These are phyloP conservation scores for Pseudogymnoascus sp. DNA, from an alignment of 2,329 filamentous ascomycete genomes.

Conservation along the genomic window DNA sequence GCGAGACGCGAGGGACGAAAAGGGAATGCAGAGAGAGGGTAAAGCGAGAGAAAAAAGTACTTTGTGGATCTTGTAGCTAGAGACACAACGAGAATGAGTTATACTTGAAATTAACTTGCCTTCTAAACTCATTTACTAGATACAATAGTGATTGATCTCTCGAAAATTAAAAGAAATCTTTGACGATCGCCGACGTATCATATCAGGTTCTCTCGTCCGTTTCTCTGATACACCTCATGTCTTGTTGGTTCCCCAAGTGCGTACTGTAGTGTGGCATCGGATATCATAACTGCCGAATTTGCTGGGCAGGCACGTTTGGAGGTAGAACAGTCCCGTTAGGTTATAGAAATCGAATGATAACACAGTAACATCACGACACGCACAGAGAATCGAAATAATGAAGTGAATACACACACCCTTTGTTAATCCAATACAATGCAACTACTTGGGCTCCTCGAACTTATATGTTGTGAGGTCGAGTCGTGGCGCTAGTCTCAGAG, in stretches of 20 bases:
- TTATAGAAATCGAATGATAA: not conserved
- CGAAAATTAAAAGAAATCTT: not conserved
- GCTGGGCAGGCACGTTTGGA: not conserved
- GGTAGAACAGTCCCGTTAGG: not conserved
- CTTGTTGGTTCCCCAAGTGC: not conserved
- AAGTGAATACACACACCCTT: not conserved
- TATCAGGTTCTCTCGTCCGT: not conserved
- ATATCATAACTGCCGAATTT: not conserved
- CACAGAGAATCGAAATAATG: not conserved
- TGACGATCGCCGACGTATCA: not conserved
- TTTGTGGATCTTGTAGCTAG: not conserved
- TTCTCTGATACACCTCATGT: not conserved
- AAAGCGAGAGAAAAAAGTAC: not conserved
- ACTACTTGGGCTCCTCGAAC: not conserved
- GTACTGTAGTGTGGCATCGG: not conserved
- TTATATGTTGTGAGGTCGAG: slow-evolving; percentile 1
- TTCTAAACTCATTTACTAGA: not conserved
- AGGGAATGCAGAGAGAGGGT: not conserved
- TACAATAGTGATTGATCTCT: not conserved
- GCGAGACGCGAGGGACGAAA: not conserved
- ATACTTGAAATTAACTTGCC: not conserved
- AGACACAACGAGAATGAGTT: not conserved
- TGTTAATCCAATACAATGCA: not conserved
- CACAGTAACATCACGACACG: not conserved
- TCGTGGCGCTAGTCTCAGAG: slow-evolving; percentile 1